Evolutionary conservation across 495 filamentous ascomycete species (phyloP), one percentile per base, ranked within the genome.

Genomic region (Stereocaulon alpinum): DNA sequence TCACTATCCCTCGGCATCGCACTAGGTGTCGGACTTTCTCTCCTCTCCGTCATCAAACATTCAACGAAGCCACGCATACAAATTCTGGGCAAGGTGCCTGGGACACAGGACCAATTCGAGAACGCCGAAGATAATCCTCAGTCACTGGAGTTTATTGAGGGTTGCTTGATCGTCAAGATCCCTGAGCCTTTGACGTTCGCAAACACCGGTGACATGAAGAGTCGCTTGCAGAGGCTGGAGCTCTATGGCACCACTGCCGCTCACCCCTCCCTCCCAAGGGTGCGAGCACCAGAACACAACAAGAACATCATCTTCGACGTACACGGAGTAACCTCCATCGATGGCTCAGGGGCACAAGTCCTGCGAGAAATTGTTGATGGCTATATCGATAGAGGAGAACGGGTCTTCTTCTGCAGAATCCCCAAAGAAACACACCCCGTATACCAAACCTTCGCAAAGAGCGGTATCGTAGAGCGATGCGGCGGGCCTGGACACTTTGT

Each of bases 161-260:
- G 91, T 14, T 92, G 88, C 59, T 71, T 98, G 40, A 95, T 98
- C 61, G 90, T 97, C 53, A 96, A 96, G 72, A 96, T 98, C 64
- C 93, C 93, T 0, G 94, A 97, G 65, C 92, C 92, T 0, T 76
- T 98, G 43, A 97, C 94, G 0, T 98, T 98, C 65, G 92, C 93
- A 55, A 98, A 98, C 67, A 96, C 94, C 1, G 94, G 94, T 20
- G 88, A 93, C 56, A 75, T 98, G 22, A 95, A 91, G 73, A 85
- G 83, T 57, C 77, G 94, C 9, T 77, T 98, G 6, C 77, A 87
- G 17, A 76, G 94, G 14, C 73, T 98, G 7, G 93, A 97, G 70
- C 76, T 88, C 24, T 96, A 97, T 66, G 93, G 93, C 14, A 88
- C 89, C 0, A 82, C 72, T n/a, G 73, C 75, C 43, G 87, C 88